These are phyloP conservation scores for Fomitopsis betulina DNA, from an alignment of 1,284 basidiomycete species.

Conservation along the genomic window DNA sequence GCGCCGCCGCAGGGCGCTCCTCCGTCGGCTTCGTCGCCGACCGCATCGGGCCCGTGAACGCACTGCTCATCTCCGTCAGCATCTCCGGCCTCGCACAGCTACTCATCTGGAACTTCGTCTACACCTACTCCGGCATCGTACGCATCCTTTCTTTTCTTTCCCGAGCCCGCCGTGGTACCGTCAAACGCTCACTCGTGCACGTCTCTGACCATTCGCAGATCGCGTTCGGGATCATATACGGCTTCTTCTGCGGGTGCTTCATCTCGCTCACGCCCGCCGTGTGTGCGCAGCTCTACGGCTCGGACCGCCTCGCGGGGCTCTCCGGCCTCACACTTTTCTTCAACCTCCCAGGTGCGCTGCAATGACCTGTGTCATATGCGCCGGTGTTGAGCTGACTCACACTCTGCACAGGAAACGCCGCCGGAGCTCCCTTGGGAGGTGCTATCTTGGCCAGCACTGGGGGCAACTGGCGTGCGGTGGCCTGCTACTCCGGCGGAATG, in stretches of 20 bases:
- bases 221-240: slow-evolving; percentile 23
- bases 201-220: slow-evolving; percentile 13
- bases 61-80: slow-evolving; percentile 16
- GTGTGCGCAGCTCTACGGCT: slow-evolving; percentile 19
- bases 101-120: slow-evolving; percentile 22
- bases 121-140: slow-evolving; percentile 23
- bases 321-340: slow-evolving; percentile 23
- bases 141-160: slow-evolving; percentile 1
- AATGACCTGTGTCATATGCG: neutral
- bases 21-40: slow-evolving; percentile 21
- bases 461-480: slow-evolving; percentile 20
- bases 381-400: neutral
- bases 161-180: neutral
- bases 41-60: slow-evolving; percentile 22
- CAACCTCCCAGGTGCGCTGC: slow-evolving; percentile 20
- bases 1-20: slow-evolving; percentile 19
- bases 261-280: slow-evolving; percentile 23
- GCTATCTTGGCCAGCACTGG: slow-evolving; percentile 20
- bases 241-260: slow-evolving; percentile 24
- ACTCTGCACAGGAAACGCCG: slow-evolving; percentile 16
- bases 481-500: slow-evolving; percentile 20
- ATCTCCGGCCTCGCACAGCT: slow-evolving; percentile 24
- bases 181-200: neutral
- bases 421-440: slow-evolving; percentile 21
- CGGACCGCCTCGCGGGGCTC: slow-evolving; percentile 21